phyloP scores from a whole-genome alignment of 768 basidiomycete genomes.

The Phanerochaete carnosa region DNA sequence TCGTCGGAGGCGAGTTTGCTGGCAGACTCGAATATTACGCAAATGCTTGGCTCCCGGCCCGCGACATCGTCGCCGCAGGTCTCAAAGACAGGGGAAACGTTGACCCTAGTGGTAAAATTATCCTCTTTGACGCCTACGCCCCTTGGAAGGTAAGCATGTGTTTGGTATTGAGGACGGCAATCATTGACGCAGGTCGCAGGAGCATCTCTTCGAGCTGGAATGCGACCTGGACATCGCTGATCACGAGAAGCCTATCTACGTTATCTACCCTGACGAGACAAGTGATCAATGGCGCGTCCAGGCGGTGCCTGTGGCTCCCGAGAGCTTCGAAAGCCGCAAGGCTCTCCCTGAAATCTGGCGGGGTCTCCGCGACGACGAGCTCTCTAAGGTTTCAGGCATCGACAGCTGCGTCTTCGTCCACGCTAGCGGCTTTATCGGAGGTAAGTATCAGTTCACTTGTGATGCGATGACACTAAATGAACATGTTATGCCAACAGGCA shows the following conservation, averaged over 20 bases:
- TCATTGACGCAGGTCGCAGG: constrained; percentile 43
- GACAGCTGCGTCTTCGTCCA: constrained; percentile 89
- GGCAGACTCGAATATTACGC: constrained; percentile 76
- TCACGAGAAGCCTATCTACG: constrained; percentile 66
- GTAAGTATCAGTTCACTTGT: constrained; percentile 35
- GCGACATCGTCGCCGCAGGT: constrained; percentile 69
- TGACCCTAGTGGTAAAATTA: constrained; percentile 69
- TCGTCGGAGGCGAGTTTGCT: constrained; percentile 86
- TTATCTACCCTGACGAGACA: constrained; percentile 86
- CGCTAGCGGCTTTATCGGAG: constrained; percentile 96
- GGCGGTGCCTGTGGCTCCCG: constrained; percentile 78
- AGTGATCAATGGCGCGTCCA: constrained; percentile 84
- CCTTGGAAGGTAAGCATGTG: constrained; percentile 76
- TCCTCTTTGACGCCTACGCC: constrained; percentile 75
- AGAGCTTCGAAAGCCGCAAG: constrained; percentile 89
- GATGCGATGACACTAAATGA: neutral
- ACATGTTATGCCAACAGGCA: constrained; percentile 44
- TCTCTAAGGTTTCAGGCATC: constrained; percentile 73
- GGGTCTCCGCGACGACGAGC: constrained; percentile 80
- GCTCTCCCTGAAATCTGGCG: constrained; percentile 93
- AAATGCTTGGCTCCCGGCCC: constrained; percentile 90
- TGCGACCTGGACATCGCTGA: constrained; percentile 43
- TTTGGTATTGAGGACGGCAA: constrained; percentile 85
- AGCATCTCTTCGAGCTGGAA: constrained; percentile 91
- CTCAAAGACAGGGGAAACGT: constrained; percentile 51